These are phyloP conservation scores for Corymbia citriodora DNA, from an alignment of 441 rosid genomes.

Conservation along the genomic window DNA sequence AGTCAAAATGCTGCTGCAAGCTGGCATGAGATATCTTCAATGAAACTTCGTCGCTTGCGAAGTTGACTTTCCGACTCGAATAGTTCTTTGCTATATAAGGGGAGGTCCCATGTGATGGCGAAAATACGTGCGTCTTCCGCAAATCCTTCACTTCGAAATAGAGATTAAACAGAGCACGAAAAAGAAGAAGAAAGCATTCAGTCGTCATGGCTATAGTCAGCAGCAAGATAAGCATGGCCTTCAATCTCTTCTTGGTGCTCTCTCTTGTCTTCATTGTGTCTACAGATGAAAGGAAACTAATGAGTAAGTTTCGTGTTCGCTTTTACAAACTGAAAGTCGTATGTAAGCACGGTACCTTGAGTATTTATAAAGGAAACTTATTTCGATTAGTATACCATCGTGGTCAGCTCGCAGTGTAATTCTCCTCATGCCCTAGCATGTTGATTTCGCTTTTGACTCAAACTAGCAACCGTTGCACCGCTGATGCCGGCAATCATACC, in stretches of 20 bases:
- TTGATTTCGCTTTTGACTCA: neutral
- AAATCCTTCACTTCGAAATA: neutral
- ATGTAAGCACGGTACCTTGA: neutral
- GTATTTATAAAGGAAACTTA: neutral
- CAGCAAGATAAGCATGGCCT: neutral
- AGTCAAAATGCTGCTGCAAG: neutral
- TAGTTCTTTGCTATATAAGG: neutral
- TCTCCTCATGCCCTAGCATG: neutral
- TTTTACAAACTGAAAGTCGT: neutral
- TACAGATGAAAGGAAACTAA: neutral
- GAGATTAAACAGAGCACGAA: neutral
- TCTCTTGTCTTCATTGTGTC: neutral
- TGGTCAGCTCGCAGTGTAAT: neutral
- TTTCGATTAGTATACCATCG: neutral
- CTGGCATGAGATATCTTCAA: neutral
- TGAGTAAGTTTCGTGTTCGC: neutral
- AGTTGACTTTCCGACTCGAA: neutral
- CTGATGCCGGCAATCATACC: rapidly evolving
- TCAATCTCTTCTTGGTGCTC: neutral
- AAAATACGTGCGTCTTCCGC: neutral
- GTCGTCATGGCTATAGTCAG: neutral
- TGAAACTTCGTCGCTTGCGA: neutral
- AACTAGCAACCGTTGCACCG: neutral
- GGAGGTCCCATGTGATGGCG: neutral
- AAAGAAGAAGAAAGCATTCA: neutral